Percentiles rank a stretch among this genome's conserved stretches.
These are phyloP conservation scores for Alloascoidea hylecoeti DNA, from an alignment of 805 yeast species.

Conservation along the genomic window DNA sequence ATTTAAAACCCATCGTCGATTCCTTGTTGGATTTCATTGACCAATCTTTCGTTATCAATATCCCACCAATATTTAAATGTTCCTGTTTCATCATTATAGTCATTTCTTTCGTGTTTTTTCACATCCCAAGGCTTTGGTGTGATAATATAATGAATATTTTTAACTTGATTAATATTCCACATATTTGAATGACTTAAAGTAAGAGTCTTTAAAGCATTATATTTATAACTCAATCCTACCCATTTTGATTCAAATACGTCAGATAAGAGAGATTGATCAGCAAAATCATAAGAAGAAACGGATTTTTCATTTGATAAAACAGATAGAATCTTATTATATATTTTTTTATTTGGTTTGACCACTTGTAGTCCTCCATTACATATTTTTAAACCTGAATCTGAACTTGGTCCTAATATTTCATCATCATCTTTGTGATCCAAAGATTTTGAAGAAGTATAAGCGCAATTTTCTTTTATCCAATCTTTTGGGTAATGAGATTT, in stretches of 20 bases:
- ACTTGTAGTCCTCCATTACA: slow-evolving; percentile 50
- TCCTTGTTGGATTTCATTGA: slow-evolving; percentile 7
- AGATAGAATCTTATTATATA: slow-evolving; percentile 24
- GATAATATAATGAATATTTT: slow-evolving; percentile 41
- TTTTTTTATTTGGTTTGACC: slow-evolving; percentile 25
- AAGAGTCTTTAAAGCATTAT: slow-evolving; percentile 43
- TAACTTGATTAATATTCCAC: slow-evolving; percentile 33
- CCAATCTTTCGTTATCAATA: slow-evolving; percentile 23
- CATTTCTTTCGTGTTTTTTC: slow-evolving; percentile 12
- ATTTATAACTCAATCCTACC: slow-evolving; percentile 36
- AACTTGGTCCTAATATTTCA: slow-evolving; percentile 25
- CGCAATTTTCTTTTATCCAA: slow-evolving; percentile 38
- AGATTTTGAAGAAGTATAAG: slow-evolving; percentile 22
- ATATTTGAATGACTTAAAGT: slow-evolving; percentile 26
- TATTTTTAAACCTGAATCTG: slow-evolving; percentile 26
- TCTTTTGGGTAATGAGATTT: slow-evolving; percentile 37
- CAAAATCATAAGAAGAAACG: slow-evolving; percentile 32
- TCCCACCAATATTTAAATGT: slow-evolving; percentile 40
- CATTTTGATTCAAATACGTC: slow-evolving; percentile 37
- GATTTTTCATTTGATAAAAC: slow-evolving; percentile 23
- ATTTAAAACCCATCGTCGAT: slow-evolving; percentile 10
- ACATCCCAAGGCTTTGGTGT: slow-evolving; percentile 52
- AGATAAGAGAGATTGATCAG: slow-evolving; percentile 41
- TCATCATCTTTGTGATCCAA: slow-evolving; percentile 9
- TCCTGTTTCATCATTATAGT: slow-evolving; percentile 25